phyloP scores from a whole-genome alignment of 139 green algal species.

The Prasinococcaceae sp. region DNA sequence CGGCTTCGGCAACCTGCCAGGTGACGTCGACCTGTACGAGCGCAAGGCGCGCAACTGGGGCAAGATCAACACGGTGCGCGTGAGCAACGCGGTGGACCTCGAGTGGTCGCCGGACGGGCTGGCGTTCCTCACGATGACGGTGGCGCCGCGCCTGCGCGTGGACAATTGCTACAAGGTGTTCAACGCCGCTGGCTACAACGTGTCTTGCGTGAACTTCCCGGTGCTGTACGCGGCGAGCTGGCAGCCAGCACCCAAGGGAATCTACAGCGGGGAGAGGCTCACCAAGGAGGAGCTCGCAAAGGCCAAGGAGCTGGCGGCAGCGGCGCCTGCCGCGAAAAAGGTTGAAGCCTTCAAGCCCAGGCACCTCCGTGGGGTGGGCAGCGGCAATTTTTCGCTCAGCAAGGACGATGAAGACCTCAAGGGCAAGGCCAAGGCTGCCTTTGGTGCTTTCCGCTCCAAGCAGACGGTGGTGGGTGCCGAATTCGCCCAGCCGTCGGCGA shows the following conservation, averaged over 20 bases:
- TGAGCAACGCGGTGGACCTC: conserved; percentile 10
- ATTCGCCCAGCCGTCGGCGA: background rate
- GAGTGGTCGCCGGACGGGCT: conserved; percentile 80
- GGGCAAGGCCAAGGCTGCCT: too few relatives aligned
- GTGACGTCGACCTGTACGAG: conserved; percentile 79
- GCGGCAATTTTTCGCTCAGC: too few relatives aligned
- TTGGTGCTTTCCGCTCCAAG: too few relatives aligned
- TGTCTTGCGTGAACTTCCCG: background rate
- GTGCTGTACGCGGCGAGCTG: background rate
- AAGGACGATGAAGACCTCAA: too few relatives aligned
- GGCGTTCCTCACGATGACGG: conserved; percentile 63
- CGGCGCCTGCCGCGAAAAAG: background rate
- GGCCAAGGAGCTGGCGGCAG: background rate
- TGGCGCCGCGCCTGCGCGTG: conserved; percentile 73
- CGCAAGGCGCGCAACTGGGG: conserved; percentile 1
- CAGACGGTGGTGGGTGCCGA: conserved; percentile 5
- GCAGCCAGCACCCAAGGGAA: background rate
- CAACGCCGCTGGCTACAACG: background rate
- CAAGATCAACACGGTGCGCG: conserved; percentile 1
- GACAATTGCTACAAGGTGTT: conserved; percentile 58
- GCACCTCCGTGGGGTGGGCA: too few relatives aligned
- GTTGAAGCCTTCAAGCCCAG: too few relatives aligned
- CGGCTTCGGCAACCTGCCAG: conserved; percentile 46
- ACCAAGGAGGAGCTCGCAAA: background rate
- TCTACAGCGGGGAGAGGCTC: background rate